Percentiles rank a stretch among this genome's conserved stretches.
Conservation (phyloP, 148 eudicot genomes). For the Arctostaphylos glauca region DNA sequence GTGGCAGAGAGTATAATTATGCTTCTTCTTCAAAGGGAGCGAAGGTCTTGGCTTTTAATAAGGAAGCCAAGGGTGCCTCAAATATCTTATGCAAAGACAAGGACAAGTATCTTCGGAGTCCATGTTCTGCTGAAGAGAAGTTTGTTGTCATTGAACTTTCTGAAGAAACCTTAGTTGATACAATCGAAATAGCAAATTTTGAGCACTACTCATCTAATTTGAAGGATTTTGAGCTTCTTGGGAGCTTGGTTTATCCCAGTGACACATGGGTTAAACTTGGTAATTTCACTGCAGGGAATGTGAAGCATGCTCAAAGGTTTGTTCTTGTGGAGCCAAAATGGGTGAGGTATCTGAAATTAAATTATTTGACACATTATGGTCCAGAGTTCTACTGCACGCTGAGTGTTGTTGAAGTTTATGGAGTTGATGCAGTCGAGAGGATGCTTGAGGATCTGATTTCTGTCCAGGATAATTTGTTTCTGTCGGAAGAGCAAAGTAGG, state of each 20-base stretch:
- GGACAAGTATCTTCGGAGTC: conserved; percentile 93
- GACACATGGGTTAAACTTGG: conserved; percentile 78
- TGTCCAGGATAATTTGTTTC: conserved; percentile 47
- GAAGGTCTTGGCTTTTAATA: conserved; percentile 82
- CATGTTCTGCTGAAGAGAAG: conserved; percentile 92
- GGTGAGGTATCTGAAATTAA: conserved; percentile 83
- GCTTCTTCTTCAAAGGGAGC: conserved; percentile 95
- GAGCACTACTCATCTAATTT: conserved; percentile 91
- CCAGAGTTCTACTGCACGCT: conserved; percentile 92
- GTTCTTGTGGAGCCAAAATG: conserved; percentile 84
- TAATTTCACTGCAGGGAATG: conserved; percentile 85
- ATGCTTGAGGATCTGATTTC: conserved; percentile 92
- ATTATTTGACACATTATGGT: conserved; percentile 78
- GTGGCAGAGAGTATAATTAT: conserved; percentile 87
- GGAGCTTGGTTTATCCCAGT: conserved; percentile 81
- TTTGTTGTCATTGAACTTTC: conserved; percentile 90
- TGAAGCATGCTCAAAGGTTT: conserved; percentile 79
- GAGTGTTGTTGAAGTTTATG: conserved; percentile 88
- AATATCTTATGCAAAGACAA: conserved; percentile 82
- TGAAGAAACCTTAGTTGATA: conserved; percentile 89
- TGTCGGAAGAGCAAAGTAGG: conserved; percentile 28
- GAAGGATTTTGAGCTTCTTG: conserved; percentile 80
- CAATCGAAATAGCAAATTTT: conserved; percentile 81
- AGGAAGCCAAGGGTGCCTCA: conserved; percentile 91
- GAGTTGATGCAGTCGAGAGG: conserved; percentile 93